Percentiles rank a stretch among this genome's conserved stretches.
Conservation (phyloP, 2,329 filamentous ascomycete genomes). For the Fusarium caatingaense region DNA sequence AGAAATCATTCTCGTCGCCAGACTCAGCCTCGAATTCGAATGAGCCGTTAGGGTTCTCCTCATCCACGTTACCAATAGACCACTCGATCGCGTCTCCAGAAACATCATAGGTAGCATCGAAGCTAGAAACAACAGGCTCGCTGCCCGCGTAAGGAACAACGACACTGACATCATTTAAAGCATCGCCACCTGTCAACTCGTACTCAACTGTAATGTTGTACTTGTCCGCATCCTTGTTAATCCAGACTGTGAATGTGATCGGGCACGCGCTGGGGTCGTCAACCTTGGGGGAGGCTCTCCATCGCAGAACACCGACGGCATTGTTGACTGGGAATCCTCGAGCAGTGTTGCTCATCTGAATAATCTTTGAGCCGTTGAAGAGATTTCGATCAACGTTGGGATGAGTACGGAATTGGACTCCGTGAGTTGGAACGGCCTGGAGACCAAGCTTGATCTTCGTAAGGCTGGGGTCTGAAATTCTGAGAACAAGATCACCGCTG, state of each 20-base stretch:
- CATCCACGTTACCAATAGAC: slow-evolving; percentile 88
- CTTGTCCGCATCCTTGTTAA: slow-evolving; percentile 86
- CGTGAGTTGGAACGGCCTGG: slow-evolving; percentile 78
- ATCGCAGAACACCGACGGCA: slow-evolving; percentile 90
- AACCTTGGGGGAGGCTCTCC: slow-evolving; percentile 85
- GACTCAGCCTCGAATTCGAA: slow-evolving; percentile 97
- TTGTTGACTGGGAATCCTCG: slow-evolving; percentile 97
- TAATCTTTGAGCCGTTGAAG: slow-evolving; percentile 84
- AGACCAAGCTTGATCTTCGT: slow-evolving; percentile 92
- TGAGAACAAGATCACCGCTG: slow-evolving; percentile 91
- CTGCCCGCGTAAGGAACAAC: slow-evolving; percentile 86
- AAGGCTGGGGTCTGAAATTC: slow-evolving; percentile 87
- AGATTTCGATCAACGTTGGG: slow-evolving; percentile 93
- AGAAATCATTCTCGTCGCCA: slow-evolving; percentile 92
- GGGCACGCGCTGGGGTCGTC: slow-evolving; percentile 86
- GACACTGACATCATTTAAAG: slow-evolving; percentile 85
- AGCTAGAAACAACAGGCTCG: slow-evolving; percentile 90
- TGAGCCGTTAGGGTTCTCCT: slow-evolving; percentile 82
- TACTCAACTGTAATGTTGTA: slow-evolving; percentile 96
- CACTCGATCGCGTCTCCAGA: slow-evolving; percentile 93
- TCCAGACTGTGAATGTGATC: slow-evolving; percentile 97
- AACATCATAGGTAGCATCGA: slow-evolving; percentile 94
- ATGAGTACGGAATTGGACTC: slow-evolving; percentile 93
- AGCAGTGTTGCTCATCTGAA: slow-evolving; percentile 88
- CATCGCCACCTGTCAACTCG: slow-evolving; percentile 84